phyloP scores from a whole-genome alignment of 164 flowering plant genomes.

The Santalum album region DNA sequence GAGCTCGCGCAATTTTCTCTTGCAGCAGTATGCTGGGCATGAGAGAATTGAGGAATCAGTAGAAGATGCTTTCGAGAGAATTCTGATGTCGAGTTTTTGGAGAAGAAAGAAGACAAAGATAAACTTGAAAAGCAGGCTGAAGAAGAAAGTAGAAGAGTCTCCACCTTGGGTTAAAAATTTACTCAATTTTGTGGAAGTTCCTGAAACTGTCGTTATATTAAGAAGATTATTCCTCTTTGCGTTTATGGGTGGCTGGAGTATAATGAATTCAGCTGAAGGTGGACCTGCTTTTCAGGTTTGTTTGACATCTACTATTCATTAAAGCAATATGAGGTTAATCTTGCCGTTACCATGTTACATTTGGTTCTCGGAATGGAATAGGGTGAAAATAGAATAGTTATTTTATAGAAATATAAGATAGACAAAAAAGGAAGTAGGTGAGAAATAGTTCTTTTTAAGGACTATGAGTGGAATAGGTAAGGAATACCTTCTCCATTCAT shows the following conservation, averaged over 20 bases:
- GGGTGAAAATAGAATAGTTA: too few species aligned
- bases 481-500: too few species aligned
- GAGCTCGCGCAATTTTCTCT: slow-evolving; percentile 85
- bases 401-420: too few species aligned
- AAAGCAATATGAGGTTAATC: too few species aligned
- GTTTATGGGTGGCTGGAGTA: slow-evolving; percentile 93
- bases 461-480: too few species aligned
- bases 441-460: too few species aligned
- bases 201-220: slow-evolving; percentile 61
- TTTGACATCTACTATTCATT: not conserved
- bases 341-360: too few species aligned
- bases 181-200: slow-evolving; percentile 70
- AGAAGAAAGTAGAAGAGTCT: slow-evolving; percentile 89
- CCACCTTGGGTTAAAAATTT: slow-evolving; percentile 86
- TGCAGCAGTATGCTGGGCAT: slow-evolving; percentile 74
- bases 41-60: slow-evolving; percentile 89
- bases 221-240: slow-evolving; percentile 82
- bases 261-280: slow-evolving; percentile 84
- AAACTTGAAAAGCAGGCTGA: slow-evolving; percentile 76
- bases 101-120: slow-evolving; percentile 78
- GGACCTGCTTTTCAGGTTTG: slow-evolving; percentile 99
- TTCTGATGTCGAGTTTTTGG: slow-evolving; percentile 67
- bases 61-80: slow-evolving; percentile 91
- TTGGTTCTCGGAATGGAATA: too few species aligned
- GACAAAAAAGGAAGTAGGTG: too few species aligned